Evolutionary conservation across 768 basidiomycete species (phyloP).

Genomic region (Boletellus sp.): DNA sequence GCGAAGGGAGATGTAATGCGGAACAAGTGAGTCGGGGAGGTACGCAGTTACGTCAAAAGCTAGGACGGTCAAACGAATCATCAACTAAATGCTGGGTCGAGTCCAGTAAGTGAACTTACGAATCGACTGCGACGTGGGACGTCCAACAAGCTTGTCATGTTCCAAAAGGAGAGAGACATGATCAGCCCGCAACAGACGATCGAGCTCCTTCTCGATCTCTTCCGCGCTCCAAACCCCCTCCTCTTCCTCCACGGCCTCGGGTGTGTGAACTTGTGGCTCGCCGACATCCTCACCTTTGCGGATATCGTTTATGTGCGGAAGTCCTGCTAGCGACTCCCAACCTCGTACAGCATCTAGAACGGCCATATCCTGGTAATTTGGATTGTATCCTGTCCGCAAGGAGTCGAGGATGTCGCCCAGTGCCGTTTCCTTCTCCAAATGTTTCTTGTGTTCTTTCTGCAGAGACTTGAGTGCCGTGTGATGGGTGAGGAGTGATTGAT

Average conservation of each 20-base stretch:
- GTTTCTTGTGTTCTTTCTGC: conserved; percentile 64
- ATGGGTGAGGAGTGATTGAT: conserved; percentile 68
- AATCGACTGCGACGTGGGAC: conserved; percentile 45
- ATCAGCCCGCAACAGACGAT: conserved; percentile 57
- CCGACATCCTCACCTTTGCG: conserved; percentile 44
- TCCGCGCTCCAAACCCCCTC: conserved; percentile 60
- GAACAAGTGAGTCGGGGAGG: conserved; percentile 76
- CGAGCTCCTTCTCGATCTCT: conserved; percentile 56
- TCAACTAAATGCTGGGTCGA: neutral
- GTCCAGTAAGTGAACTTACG: conserved; percentile 43
- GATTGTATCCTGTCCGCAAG: conserved; percentile 86
- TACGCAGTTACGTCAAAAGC: conserved; percentile 81
- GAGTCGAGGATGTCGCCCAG: conserved; percentile 81
- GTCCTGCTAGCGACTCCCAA: conserved; percentile 73
- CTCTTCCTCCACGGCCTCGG: conserved; percentile 38
- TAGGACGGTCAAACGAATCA: conserved; percentile 27
- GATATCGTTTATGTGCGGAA: conserved; percentile 70
- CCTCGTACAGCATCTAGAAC: conserved; percentile 95
- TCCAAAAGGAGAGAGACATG: conserved; percentile 71
- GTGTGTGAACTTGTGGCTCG: conserved; percentile 22
- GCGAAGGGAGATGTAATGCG: conserved; percentile 67
- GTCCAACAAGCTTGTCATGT: conserved; percentile 66
- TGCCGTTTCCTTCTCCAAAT: conserved; percentile 69
- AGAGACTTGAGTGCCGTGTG: conserved; percentile 74
- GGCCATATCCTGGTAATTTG: conserved; percentile 99